Evolutionary conservation across 768 basidiomycete genomes (phyloP).

Genomic region (Pisolithus microcarpus): DNA sequence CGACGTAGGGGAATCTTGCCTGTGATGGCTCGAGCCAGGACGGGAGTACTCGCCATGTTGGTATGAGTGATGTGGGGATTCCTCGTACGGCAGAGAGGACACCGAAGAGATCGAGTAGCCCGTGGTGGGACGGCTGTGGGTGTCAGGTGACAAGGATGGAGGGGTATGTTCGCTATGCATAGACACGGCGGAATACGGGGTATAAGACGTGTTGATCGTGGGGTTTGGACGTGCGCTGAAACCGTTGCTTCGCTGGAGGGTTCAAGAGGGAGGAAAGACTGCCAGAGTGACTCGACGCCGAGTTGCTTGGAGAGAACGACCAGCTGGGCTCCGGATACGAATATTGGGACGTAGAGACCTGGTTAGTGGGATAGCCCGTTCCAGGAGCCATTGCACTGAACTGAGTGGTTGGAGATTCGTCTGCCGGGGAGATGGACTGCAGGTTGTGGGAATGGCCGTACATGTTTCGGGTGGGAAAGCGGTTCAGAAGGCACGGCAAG

Average conservation of each 20-base stretch:
- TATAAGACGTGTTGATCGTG: conserved; percentile 66
- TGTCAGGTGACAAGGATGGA: conserved; percentile 68
- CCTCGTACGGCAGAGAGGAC: conserved; percentile 67
- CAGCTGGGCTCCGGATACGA: conserved; percentile 61
- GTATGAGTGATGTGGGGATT: conserved; percentile 34
- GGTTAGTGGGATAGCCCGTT: conserved; percentile 22
- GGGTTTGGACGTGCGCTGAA: conserved; percentile 50
- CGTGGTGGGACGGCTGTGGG: conserved; percentile 66
- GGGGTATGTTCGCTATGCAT: conserved; percentile 64
- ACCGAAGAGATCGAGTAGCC: conserved; percentile 84
- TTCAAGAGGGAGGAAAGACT: conserved; percentile 75
- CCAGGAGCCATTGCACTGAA: conserved; percentile 35
- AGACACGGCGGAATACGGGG: conserved; percentile 61
- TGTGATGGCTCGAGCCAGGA: conserved; percentile 67
- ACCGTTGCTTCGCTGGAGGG: conserved; percentile 42
- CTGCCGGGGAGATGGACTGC: conserved; percentile 51
- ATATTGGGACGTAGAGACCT: conserved; percentile 50
- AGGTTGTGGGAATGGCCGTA: conserved; percentile 40
- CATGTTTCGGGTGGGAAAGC: conserved; percentile 52
- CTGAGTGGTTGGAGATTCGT: conserved; percentile 54
- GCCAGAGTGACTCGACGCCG: conserved; percentile 58
- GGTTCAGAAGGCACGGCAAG: conserved; percentile 78
- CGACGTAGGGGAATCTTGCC: conserved; percentile 52
- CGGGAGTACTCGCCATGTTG: conserved; percentile 58
- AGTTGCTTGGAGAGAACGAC: conserved; percentile 39